Evolutionary conservation across 1,284 basidiomycete species (phyloP).

Genomic region (Sphagnurus paluster): DNA sequence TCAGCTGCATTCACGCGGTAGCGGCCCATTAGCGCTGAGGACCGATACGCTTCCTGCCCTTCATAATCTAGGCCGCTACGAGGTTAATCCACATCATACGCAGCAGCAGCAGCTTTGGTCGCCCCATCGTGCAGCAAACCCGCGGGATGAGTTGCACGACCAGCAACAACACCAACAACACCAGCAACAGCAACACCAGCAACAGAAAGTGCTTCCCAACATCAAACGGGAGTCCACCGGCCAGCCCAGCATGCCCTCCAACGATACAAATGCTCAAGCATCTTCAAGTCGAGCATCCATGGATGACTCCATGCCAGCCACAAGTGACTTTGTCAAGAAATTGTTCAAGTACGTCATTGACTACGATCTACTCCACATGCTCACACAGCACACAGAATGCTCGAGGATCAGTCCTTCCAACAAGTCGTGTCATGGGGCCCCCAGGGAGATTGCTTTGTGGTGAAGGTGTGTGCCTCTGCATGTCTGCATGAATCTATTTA

Average conservation of each 20-base stretch:
- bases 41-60: constrained; percentile 7
- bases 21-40: constrained; percentile 15
- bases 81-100: constrained; percentile 6
- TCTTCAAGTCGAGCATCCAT: constrained; percentile 13
- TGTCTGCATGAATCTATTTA: neutral
- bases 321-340: constrained; percentile 94
- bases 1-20: constrained; percentile 16
- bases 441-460: constrained; percentile 88
- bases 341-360: constrained; percentile 74
- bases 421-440: constrained; percentile 87
- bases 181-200: no score
- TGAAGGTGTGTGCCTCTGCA: constrained; percentile 57
- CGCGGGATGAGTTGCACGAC: constrained; percentile 36
- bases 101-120: constrained; percentile 15
- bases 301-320: constrained; percentile 68
- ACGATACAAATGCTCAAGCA: constrained; percentile 8
- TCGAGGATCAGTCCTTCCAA: constrained; percentile 77
- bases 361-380: constrained; percentile 8
- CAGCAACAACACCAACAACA: constrained; percentile 8
- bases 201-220: neutral
- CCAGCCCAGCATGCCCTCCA: constrained; percentile 5
- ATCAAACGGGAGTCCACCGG: constrained; percentile 15
- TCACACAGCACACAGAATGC: constrained; percentile 61
- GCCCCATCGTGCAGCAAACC: constrained; percentile 30
- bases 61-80: neutral